A percentile compares a stretch with the other conserved stretches of the same genome.
Evolutionary conservation across 148 eudicot species (phyloP).

Genomic region (Chenopodium album): DNA sequence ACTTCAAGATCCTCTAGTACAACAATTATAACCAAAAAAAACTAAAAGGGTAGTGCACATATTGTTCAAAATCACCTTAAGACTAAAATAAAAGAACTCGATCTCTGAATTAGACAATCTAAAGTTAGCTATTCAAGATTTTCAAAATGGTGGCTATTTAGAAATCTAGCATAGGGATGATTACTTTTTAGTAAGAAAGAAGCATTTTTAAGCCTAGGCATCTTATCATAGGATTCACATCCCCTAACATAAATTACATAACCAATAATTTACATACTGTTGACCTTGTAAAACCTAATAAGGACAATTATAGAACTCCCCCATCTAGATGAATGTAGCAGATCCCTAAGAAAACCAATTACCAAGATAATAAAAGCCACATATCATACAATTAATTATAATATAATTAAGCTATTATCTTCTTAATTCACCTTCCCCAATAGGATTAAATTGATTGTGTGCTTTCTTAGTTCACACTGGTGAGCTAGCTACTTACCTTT

Average conservation of each 20-base stretch:
- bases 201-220: neutral
- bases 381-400: neutral
- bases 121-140: neutral
- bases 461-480: conserved; percentile 9
- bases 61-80: neutral
- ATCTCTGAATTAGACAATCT: neutral
- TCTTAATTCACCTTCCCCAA: conserved; percentile 3
- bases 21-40: neutral
- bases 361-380: neutral
- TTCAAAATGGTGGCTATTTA: neutral
- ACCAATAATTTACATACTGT: conserved; percentile 4
- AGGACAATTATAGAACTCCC: conserved; percentile 16
- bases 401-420: neutral
- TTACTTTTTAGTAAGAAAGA: neutral
- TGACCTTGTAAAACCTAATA: conserved; percentile 15
- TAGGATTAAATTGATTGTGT: conserved; percentile 1
- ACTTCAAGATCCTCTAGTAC: neutral
- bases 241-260: neutral
- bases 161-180: neutral
- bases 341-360: conserved; percentile 24
- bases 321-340: neutral
- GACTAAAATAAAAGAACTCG: neutral
- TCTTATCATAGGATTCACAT: conserved; percentile 12
- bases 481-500: neutral
- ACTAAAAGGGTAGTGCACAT: neutral